A percentile compares a stretch with the other conserved stretches of the same genome.
Evolutionary conservation across 768 basidiomycete genomes (phyloP).

Genomic region (Russula vinacea): DNA sequence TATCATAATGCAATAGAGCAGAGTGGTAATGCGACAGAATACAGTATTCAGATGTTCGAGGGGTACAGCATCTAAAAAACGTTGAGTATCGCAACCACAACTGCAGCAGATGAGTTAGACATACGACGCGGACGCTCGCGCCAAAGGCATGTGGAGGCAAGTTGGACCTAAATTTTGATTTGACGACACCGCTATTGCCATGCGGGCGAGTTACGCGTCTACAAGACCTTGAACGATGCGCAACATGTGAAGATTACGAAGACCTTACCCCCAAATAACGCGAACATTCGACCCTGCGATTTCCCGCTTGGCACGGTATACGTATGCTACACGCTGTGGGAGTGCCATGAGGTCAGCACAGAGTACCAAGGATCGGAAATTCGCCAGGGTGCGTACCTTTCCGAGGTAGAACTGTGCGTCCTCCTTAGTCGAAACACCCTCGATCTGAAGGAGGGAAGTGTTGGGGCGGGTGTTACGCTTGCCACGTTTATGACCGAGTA

Average conservation of each 20-base stretch:
- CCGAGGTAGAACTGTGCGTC: slow-evolving; percentile 98
- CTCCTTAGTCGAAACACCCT: slow-evolving; percentile 90
- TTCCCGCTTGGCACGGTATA: slow-evolving; percentile 96
- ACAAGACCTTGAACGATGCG: background rate
- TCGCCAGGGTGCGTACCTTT: slow-evolving; percentile 60
- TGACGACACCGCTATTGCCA: slow-evolving; percentile 92
- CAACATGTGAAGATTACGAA: background rate
- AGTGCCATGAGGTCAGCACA: slow-evolving; percentile 2
- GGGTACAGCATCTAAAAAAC: slow-evolving; percentile 82
- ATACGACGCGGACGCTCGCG: slow-evolving; percentile 84
- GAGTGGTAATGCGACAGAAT: slow-evolving; percentile 29
- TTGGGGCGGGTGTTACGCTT: slow-evolving; percentile 96
- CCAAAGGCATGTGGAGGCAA: slow-evolving; percentile 94
- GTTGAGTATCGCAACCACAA: slow-evolving; percentile 13
- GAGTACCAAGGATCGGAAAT: background rate
- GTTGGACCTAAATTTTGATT: slow-evolving; percentile 94
- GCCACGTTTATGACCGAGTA: slow-evolving; percentile 97
- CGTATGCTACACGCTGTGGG: slow-evolving; percentile 86
- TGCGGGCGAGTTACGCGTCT: slow-evolving; percentile 92
- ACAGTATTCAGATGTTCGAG: slow-evolving; percentile 64
- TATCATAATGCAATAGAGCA: slow-evolving; percentile 40
- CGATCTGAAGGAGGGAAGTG: slow-evolving; percentile 95
- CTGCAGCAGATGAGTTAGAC: slow-evolving; percentile 37
- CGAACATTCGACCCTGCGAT: slow-evolving; percentile 93
- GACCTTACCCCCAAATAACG: slow-evolving; percentile 95